Base-by-base conservation (phyloP, 2,329 filamentous ascomycete species). In the Colletotrichum zoysiae region DNA sequence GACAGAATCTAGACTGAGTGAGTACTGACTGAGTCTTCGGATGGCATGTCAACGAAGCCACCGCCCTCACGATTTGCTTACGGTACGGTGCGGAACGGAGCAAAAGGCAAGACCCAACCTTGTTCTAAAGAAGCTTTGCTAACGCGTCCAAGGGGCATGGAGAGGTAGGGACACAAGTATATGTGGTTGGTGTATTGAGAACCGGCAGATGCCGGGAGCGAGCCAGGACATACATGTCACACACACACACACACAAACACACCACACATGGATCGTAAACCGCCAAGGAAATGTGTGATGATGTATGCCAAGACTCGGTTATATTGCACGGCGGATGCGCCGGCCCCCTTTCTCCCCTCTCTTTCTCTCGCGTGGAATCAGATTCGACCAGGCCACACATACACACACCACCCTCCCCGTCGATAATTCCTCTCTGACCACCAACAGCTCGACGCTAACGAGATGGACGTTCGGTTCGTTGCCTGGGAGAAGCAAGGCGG, bases 251-350 rank as follows among this genome's bases (percentile, higher is more conserved):
- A 30, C 26, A 30, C 26, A 30, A 2, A 30, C 26, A 30, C 30
- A 3, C 30, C 30, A 30, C 30, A 30, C 30, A 30, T 4, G 30
- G 30, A 30, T 30, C 4, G 30, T 30, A 30, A 30, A 14, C 16
- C 16, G 12, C 16, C 14, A 18, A 18, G 5, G 6, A 18, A 18
- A 42, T 18, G 18, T 18, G 20, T 67, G 50, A 67, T 67, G 68
- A 70, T 67, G 64, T 57, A 61, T 35, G 68, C 68, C 68, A 70
- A 70, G 68, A 57, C 57, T 38, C 50, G 44, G 20, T 26, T 20
- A 48, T 40, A 56, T 61, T 69, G 61, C 44, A 42, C 42, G 48
- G 57, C 67, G 67, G 67, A 26, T 50, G 63, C 40, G 23, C 63
- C 63, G 63, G 63, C 67, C 63, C 67, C 40, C 14, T 11, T 9